These are phyloP conservation scores for Verticillium tricorpus DNA, from an alignment of 2,329 filamentous ascomycete species.

Conservation along the genomic window DNA sequence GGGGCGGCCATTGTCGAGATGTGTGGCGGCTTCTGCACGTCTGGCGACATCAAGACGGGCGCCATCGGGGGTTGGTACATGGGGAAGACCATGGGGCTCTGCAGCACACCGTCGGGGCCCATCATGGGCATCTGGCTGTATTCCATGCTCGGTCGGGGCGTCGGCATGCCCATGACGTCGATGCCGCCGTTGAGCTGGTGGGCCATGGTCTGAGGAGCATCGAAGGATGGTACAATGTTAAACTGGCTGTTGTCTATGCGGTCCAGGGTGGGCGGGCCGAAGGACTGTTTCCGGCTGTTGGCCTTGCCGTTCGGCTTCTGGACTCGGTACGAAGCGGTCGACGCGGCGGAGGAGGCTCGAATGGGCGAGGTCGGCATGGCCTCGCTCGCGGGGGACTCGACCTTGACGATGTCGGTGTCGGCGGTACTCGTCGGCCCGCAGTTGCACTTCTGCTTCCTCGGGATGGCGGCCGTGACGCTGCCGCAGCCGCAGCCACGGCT, in stretches of 20 bases:
- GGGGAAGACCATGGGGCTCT: slow-evolving; percentile 10
- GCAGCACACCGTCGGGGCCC: slow-evolving; percentile 8
- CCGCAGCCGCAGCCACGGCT: slow-evolving; percentile 58
- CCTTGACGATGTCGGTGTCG: slow-evolving; percentile 11
- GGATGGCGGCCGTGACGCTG: slow-evolving; percentile 60
- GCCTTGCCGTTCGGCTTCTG: slow-evolving; percentile 37
- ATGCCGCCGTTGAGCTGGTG: slow-evolving; percentile 18
- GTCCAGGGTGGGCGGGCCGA: slow-evolving; percentile 42
- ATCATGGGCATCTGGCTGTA: slow-evolving; percentile 11
- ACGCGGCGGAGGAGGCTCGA: slow-evolving; percentile 12
- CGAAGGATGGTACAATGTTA: slow-evolving; percentile 38
- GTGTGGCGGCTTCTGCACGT: slow-evolving; percentile 3
- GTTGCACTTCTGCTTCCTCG: slow-evolving; percentile 51
- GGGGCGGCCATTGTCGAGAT: neutral
- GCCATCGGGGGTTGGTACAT: slow-evolving; percentile 10
- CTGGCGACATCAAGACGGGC: slow-evolving; percentile 5
- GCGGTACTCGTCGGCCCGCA: slow-evolving; percentile 33
- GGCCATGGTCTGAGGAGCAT: slow-evolving; percentile 10
- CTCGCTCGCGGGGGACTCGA: slow-evolving; percentile 22
- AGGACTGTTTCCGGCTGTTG: slow-evolving; percentile 40
- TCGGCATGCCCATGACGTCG: slow-evolving; percentile 11
- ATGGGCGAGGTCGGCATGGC: slow-evolving; percentile 26
- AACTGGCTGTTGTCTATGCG: slow-evolving; percentile 50
- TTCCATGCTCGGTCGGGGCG: slow-evolving; percentile 7
- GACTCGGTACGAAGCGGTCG: slow-evolving; percentile 35